A percentile compares a stretch with the other conserved stretches of the same genome.
Evolutionary conservation across 495 filamentous ascomycete species (phyloP).

Genomic region (Terfezia boudieri): DNA sequence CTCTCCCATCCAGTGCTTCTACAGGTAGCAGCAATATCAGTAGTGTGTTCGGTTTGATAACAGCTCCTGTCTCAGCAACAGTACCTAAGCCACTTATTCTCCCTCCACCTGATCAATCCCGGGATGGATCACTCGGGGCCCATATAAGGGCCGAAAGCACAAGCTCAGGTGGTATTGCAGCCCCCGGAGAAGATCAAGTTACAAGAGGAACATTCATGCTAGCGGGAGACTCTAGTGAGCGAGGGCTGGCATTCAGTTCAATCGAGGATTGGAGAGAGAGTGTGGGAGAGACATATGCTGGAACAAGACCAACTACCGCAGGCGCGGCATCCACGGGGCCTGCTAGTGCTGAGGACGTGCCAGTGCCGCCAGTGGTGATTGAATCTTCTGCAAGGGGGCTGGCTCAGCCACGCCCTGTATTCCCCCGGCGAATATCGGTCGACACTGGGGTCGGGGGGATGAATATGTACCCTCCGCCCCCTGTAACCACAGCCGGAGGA

Average conservation of each 20-base stretch:
- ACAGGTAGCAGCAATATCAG: background rate
- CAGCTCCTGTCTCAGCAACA: background rate
- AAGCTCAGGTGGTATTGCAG: background rate
- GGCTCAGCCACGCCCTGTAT: background rate
- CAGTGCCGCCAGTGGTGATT: background rate
- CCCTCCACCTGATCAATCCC: background rate
- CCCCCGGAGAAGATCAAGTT: background rate
- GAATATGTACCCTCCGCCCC: background rate
- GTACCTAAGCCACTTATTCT: background rate
- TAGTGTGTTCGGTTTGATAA: background rate
- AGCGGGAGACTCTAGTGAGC: background rate
- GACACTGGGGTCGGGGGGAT: background rate
- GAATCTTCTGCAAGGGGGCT: background rate
- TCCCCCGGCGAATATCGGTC: background rate
- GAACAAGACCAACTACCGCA: background rate
- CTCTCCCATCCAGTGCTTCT: background rate
- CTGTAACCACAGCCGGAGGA: background rate
- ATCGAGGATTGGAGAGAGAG: background rate
- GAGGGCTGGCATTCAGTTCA: background rate
- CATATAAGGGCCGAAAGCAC: background rate
- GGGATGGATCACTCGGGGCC: background rate
- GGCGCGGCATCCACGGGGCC: background rate
- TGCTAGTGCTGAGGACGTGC: background rate
- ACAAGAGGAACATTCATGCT: background rate
- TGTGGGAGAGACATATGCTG: background rate